These are phyloP conservation scores for Hanseniaspora osmophila DNA, from an alignment of 805 yeast species.

Conservation along the genomic window DNA sequence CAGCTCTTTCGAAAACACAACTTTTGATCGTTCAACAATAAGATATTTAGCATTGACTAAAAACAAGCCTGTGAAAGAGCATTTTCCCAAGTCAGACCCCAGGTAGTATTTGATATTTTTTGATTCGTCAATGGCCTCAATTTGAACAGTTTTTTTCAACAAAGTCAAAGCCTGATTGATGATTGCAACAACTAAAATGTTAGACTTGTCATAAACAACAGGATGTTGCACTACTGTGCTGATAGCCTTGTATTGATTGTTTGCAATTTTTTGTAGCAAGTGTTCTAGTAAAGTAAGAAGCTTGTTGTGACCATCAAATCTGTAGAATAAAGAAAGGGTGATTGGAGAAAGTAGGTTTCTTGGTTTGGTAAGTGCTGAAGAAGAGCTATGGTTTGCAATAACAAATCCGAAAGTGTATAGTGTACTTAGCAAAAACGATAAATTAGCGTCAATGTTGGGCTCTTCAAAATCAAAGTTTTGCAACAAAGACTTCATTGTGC, in stretches of 20 bases:
- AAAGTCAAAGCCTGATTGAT: conserved; percentile 30
- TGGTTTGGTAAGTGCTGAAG: conserved; percentile 17
- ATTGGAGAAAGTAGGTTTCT: conserved; percentile 23
- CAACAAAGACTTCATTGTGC: conserved; percentile 17
- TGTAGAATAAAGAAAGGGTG: conserved; percentile 36
- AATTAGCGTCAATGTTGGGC: conserved; percentile 8
- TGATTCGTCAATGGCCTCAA: conserved; percentile 21
- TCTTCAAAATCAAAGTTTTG: conserved; percentile 16
- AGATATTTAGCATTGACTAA: conserved; percentile 14
- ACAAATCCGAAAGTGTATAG: background rate
- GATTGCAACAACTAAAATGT: conserved; percentile 26
- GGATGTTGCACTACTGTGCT: conserved; percentile 24
- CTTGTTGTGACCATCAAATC: conserved; percentile 32
- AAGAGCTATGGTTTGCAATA: conserved; percentile 22
- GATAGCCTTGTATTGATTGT: conserved; percentile 15
- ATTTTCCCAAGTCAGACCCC: conserved; percentile 10
- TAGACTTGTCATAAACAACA: conserved; percentile 22
- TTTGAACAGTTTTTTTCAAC: conserved; percentile 31
- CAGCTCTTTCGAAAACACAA: conserved; percentile 10
- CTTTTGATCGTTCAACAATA: conserved; percentile 12
- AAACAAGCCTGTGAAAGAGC: conserved; percentile 14
- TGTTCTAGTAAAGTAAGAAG: conserved; percentile 11
- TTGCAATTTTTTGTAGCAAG: conserved; percentile 15
- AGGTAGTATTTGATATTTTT: conserved; percentile 14
- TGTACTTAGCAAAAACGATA: background rate